Evolutionary conservation across 345 rosid genomes (phyloP).

Genomic region (Abelmoschus esculentus): DNA sequence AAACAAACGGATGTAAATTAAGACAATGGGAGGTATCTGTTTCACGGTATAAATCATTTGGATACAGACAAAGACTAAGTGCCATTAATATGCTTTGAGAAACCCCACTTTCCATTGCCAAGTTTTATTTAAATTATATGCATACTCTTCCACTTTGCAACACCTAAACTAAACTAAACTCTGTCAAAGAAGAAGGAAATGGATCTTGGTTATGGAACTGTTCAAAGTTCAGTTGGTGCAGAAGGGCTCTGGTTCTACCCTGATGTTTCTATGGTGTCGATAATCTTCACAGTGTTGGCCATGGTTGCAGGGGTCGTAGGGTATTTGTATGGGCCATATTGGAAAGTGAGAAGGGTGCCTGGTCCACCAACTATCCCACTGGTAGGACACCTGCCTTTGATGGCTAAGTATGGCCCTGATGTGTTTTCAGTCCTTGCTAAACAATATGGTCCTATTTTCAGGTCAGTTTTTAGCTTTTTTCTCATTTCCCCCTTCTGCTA

Average conservation of each 20-base stretch:
- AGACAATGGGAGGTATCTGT: neutral
- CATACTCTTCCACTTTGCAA: neutral
- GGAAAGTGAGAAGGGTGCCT: constrained; percentile 54
- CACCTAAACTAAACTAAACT: neutral
- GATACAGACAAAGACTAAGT: neutral
- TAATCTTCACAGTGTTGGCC: constrained; percentile 20
- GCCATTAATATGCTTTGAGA: neutral
- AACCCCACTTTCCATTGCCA: neutral
- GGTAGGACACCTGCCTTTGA: constrained; percentile 74
- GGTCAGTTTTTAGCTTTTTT: constrained; percentile 33
- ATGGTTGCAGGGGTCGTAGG: constrained; percentile 24
- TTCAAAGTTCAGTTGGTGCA: constrained; percentile 6
- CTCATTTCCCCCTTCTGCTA: neutral
- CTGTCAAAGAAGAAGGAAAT: neutral
- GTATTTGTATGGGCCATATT: constrained; percentile 51
- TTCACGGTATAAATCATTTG: neutral
- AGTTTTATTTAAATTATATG: neutral
- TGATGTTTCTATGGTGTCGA: neutral
- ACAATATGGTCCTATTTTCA: constrained; percentile 79
- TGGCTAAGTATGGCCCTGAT: constrained; percentile 54
- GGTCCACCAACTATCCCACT: constrained; percentile 49
- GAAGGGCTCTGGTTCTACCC: constrained; percentile 5
- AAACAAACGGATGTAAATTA: neutral
- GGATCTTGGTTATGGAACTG: neutral
- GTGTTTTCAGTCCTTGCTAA: constrained; percentile 75